Conservation (phyloP, 2,329 filamentous ascomycete genomes). For the Diaporthe helianthi region DNA sequence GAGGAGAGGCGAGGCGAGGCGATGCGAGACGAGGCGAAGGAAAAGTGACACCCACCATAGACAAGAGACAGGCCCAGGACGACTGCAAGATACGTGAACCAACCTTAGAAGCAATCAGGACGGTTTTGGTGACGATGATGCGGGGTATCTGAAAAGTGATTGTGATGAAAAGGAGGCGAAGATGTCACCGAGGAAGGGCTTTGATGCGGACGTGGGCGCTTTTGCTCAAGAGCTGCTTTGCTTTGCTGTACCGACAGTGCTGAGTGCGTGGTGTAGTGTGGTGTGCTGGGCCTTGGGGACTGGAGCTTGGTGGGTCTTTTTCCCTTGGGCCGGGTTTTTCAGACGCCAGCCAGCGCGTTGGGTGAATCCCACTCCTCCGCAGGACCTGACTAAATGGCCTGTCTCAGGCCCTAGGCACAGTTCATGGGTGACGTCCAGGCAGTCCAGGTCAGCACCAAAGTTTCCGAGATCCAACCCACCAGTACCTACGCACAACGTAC, state of each 20-base stretch:
- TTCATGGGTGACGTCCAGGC: not conserved
- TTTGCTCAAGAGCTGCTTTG: conserved; percentile 19
- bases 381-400: not conserved
- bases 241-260: not conserved
- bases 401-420: not conserved
- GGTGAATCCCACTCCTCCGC: conserved; percentile 17
- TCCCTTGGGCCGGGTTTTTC: conserved; percentile 13
- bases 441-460: not conserved
- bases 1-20: not conserved
- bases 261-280: conserved; percentile 17
- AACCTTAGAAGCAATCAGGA: conserved; percentile 29
- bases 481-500: conserved; percentile 7
- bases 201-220: conserved; percentile 26
- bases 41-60: conserved; percentile 25
- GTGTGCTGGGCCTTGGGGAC: conserved; percentile 12
- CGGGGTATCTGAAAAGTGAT: conserved; percentile 31
- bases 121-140: conserved; percentile 26
- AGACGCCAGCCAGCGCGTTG: conserved; percentile 14
- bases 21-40: conserved; percentile 7
- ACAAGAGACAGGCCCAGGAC: conserved; percentile 1
- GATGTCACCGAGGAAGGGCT: conserved; percentile 29
- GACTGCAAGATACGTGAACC: conserved; percentile 16
- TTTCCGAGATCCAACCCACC: not conserved
- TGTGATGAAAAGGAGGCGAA: conserved; percentile 28
- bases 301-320: conserved; percentile 25